These are phyloP conservation scores for Lasiodiplodia theobromae DNA, from an alignment of 2,329 filamentous ascomycete genomes.

Conservation along the genomic window DNA sequence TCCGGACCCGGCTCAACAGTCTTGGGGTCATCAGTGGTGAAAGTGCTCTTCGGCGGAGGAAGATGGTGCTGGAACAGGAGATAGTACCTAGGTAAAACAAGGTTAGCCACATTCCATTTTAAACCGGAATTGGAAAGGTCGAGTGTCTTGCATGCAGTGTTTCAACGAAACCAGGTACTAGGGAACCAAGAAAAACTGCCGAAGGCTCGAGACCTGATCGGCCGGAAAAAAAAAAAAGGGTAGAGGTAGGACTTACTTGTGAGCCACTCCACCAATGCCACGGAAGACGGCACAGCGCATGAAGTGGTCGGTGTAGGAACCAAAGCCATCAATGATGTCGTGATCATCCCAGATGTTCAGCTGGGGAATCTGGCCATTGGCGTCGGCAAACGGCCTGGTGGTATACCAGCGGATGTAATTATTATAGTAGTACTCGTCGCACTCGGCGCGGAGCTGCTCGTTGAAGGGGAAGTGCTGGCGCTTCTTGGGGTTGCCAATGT, in stretches of 20 bases:
- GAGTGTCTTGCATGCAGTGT: neutral
- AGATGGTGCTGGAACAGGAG: slow-evolving; percentile 77
- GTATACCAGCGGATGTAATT: slow-evolving; percentile 74
- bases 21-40: slow-evolving; percentile 74
- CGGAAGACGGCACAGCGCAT: slow-evolving; percentile 71
- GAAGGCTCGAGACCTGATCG: neutral
- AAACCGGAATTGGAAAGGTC: neutral
- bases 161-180: neutral
- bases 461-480: slow-evolving; percentile 67
- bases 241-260: slow-evolving; percentile 42
- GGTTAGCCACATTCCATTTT: neutral
- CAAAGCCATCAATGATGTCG: slow-evolving; percentile 73
- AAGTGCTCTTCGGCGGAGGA: slow-evolving; percentile 83
- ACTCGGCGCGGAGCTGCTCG: slow-evolving; percentile 67
- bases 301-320: slow-evolving; percentile 71
- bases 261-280: slow-evolving; percentile 66
- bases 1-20: slow-evolving; percentile 58
- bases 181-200: neutral
- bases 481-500: slow-evolving; percentile 67
- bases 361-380: slow-evolving; percentile 68
- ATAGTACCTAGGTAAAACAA: slow-evolving; percentile 60
- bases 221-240: neutral
- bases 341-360: slow-evolving; percentile 72
- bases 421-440: slow-evolving; percentile 68
- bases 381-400: slow-evolving; percentile 66